phyloP scores from a whole-genome alignment of 2,329 filamentous ascomycete genomes.

The Aspergillus tubingensis region DNA sequence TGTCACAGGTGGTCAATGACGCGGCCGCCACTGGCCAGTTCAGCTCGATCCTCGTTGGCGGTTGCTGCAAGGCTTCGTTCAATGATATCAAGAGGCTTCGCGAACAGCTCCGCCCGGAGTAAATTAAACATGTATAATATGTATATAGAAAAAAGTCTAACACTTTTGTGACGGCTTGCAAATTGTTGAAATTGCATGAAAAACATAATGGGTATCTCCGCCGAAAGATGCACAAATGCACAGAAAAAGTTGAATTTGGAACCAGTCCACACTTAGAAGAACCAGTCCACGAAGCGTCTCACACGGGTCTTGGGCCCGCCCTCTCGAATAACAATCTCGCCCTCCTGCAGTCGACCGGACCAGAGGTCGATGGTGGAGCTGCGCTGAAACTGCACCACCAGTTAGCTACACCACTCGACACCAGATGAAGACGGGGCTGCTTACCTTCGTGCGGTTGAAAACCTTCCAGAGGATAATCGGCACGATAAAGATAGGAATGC shows the following conservation, averaged over 20 bases:
- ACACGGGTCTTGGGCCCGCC: slow-evolving; percentile 22
- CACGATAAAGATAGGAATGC: slow-evolving; percentile 46
- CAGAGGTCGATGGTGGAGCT: slow-evolving; percentile 33
- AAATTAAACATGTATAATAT: background rate
- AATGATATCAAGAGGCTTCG: slow-evolving; percentile 36
- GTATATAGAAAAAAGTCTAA: background rate
- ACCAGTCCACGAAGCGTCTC: slow-evolving; percentile 30
- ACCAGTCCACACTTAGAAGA: slow-evolving; percentile 21
- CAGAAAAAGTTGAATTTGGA: slow-evolving; percentile 10
- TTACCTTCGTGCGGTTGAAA: slow-evolving; percentile 39
- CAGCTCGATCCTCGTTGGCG: slow-evolving; percentile 44
- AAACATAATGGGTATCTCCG: slow-evolving; percentile 19
- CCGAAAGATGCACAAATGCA: slow-evolving; percentile 23
- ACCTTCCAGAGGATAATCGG: slow-evolving; percentile 48
- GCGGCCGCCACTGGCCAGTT: slow-evolving; percentile 31
- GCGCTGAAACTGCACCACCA: slow-evolving; percentile 24
- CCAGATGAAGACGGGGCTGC: slow-evolving; percentile 13
- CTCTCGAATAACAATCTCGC: slow-evolving; percentile 26
- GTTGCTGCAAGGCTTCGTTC: slow-evolving; percentile 50
- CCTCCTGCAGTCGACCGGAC: slow-evolving; percentile 35
- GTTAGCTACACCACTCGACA: slow-evolving; percentile 2
- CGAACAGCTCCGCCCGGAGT: slow-evolving; percentile 18
- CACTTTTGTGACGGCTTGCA: background rate
- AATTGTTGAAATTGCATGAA: slow-evolving; percentile 8
- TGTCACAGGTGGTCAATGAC: slow-evolving; percentile 37